Conservation (phyloP, 495 filamentous ascomycete genomes). For the Aspergillus incahuasiensis region DNA sequence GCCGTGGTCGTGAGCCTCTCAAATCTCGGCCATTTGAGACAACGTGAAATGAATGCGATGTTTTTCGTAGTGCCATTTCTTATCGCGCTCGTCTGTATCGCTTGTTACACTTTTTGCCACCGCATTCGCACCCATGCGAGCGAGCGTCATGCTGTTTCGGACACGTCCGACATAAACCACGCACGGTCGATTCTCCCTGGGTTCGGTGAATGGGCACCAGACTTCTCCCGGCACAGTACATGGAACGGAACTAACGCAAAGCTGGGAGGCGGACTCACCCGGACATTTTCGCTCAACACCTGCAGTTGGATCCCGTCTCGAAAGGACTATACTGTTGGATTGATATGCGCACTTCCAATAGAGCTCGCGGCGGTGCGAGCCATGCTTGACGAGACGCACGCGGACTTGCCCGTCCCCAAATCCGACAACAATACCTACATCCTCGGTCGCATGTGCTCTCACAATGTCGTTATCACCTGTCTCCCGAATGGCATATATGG, state of each 20-base stretch:
- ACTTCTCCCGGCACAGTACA: background rate
- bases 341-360: no score
- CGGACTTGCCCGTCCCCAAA: no score
- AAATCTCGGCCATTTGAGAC: background rate
- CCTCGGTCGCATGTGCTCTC: conserved; percentile 20
- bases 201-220: background rate
- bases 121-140: no score
- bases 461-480: conserved; percentile 30
- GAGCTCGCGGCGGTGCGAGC: no score
- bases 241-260: background rate
- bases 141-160: no score
- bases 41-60: background rate
- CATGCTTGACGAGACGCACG: no score
- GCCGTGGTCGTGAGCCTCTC: background rate
- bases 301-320: no score
- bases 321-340: no score
- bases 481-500: conserved; percentile 26
- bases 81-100: no score
- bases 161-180: no score
- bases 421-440: conserved; percentile 29
- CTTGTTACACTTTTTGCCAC: no score
- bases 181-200: background rate
- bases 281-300: background rate
- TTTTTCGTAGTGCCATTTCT: background rate
- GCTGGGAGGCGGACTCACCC: background rate